A percentile compares a stretch with the other conserved stretches of the same genome.
These are phyloP conservation scores for Quercus alba DNA, from an alignment of 306 rosid genomes.

Conservation along the genomic window DNA sequence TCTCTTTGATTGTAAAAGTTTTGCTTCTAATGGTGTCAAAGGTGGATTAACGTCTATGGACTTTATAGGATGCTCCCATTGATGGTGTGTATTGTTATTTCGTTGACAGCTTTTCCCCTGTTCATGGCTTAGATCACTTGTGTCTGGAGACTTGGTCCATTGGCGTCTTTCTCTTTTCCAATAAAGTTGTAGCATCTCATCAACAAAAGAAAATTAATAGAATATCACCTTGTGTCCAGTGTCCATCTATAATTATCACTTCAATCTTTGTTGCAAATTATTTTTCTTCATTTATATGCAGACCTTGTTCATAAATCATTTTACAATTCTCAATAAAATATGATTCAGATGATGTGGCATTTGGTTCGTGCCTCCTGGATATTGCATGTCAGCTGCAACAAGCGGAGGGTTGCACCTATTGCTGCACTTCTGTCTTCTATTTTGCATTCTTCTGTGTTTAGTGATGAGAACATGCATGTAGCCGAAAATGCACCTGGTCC, in stretches of 20 bases:
- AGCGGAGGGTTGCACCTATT: constrained; percentile 89
- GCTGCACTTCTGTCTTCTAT: constrained; percentile 93
- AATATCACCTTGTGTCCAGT: background rate
- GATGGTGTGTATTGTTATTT: background rate
- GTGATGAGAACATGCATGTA: constrained; percentile 77
- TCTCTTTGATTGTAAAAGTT: background rate
- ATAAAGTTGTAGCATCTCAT: background rate
- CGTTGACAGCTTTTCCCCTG: background rate
- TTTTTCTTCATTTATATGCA: background rate
- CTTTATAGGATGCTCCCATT: background rate
- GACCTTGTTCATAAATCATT: constrained; percentile 11
- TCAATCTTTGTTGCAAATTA: background rate
- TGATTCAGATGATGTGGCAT: constrained; percentile 79
- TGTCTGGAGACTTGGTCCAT: background rate
- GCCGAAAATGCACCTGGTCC: constrained; percentile 67
- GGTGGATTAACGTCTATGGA: background rate
- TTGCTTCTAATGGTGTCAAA: background rate
- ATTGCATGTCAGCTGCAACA: constrained; percentile 87
- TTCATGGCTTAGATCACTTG: background rate
- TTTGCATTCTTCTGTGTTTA: constrained; percentile 75
- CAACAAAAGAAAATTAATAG: background rate
- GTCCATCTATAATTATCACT: background rate
- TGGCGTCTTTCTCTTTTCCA: background rate
- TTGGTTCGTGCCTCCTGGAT: constrained; percentile 93
- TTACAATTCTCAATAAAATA: constrained; percentile 13